Evolutionary conservation across 805 yeast genomes (phyloP).

Genomic region (Komagataella phaffii): DNA sequence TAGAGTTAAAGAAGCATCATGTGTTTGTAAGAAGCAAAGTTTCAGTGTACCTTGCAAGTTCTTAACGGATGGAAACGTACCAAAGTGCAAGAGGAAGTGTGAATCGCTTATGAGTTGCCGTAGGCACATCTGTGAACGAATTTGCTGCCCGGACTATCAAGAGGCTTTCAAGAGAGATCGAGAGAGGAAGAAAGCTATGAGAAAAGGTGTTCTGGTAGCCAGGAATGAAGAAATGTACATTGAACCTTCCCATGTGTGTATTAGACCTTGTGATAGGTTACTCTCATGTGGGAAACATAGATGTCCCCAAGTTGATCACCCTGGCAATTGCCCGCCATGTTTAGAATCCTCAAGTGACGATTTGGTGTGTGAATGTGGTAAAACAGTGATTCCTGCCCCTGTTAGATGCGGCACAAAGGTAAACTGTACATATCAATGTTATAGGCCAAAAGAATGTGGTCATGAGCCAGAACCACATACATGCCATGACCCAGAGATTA

Average conservation of each 20-base stretch:
- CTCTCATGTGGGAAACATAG: conserved; percentile 53
- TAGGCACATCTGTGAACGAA: conserved; percentile 57
- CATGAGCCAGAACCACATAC: conserved; percentile 56
- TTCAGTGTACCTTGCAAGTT: conserved; percentile 55
- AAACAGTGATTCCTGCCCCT: conserved; percentile 67
- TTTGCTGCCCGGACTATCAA: conserved; percentile 62
- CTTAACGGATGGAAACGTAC: conserved; percentile 31
- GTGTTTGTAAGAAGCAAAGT: conserved; percentile 48
- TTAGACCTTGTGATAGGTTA: conserved; percentile 46
- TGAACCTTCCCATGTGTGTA: conserved; percentile 67
- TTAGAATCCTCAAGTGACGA: conserved; percentile 72
- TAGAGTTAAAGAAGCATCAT: conserved; percentile 33
- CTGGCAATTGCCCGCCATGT: conserved; percentile 73
- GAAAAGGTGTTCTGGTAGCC: conserved; percentile 24
- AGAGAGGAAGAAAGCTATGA: conserved; percentile 28
- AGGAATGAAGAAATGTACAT: conserved; percentile 39
- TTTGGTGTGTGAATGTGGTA: conserved; percentile 68
- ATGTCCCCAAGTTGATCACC: conserved; percentile 63
- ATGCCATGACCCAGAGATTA: conserved; percentile 54
- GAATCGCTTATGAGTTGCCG: conserved; percentile 66
- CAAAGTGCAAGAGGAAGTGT: conserved; percentile 62
- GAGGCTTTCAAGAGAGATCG: conserved; percentile 45
- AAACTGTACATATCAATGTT: conserved; percentile 59
- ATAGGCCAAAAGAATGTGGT: conserved; percentile 47
- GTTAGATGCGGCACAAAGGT: conserved; percentile 69